Percentiles rank a stretch among this genome's conserved stretches.
These are phyloP conservation scores for Monosporascus sp. DNA, from an alignment of 2,329 filamentous ascomycete species.

Conservation along the genomic window DNA sequence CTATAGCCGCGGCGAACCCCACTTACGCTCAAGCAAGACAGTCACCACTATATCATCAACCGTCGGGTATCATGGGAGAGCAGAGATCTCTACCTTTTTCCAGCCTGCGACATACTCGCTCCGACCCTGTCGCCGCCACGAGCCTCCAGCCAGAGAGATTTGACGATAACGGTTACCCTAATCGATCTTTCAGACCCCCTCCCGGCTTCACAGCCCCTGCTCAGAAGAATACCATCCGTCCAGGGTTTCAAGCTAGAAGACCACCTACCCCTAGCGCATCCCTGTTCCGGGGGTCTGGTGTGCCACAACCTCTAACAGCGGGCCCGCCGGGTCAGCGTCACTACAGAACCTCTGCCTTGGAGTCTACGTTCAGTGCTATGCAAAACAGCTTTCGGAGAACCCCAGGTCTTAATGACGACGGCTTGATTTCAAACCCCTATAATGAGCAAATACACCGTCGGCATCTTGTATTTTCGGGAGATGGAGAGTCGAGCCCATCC, in stretches of 20 bases:
- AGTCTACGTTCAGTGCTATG: slow-evolving; percentile 31
- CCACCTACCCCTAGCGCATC: slow-evolving; percentile 13
- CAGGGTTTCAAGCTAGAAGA: slow-evolving; percentile 9
- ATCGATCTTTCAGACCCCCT: background rate
- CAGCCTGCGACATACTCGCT: slow-evolving; percentile 2
- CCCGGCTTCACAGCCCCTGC: background rate
- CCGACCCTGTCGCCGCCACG: slow-evolving; percentile 6
- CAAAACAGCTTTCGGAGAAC: slow-evolving; percentile 20
- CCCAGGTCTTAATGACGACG: slow-evolving; percentile 16
- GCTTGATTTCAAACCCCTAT: slow-evolving; percentile 8
- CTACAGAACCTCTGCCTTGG: slow-evolving; percentile 39
- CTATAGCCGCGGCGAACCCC: slow-evolving; percentile 12
- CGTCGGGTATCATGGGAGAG: slow-evolving; percentile 7
- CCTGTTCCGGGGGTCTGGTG: slow-evolving; percentile 31
- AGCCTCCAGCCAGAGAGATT: slow-evolving; percentile 13
- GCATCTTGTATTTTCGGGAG: slow-evolving; percentile 3
- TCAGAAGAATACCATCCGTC: background rate
- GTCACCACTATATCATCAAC: slow-evolving; percentile 7
- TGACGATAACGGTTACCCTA: slow-evolving; percentile 7
- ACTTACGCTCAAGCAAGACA: slow-evolving; percentile 4
- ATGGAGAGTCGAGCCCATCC: slow-evolving; percentile 5
- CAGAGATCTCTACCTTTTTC: background rate
- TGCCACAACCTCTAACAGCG: slow-evolving; percentile 47
- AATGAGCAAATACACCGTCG: slow-evolving; percentile 2
- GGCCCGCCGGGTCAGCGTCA: slow-evolving; percentile 51